Evolutionary conservation across 305 asterid species (phyloP).

Genomic region (Fraxinus velutina): DNA sequence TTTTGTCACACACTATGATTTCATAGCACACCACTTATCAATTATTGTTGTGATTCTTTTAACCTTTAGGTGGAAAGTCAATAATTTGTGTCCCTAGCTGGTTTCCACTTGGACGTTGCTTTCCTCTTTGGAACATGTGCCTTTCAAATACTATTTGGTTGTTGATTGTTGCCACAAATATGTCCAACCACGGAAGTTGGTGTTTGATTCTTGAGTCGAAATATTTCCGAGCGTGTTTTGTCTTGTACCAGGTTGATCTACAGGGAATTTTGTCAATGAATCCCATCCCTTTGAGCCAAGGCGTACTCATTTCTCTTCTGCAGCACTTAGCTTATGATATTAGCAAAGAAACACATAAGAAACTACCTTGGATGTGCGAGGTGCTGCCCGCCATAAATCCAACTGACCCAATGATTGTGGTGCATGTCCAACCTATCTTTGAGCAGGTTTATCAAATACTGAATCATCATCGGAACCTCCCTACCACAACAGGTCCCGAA

Average conservation of each 20-base stretch:
- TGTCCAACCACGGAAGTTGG: neutral
- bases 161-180: neutral
- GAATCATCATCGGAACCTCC: constrained; percentile 36
- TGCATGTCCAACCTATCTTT: constrained; percentile 84
- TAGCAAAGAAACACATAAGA: constrained; percentile 27
- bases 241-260: constrained; percentile 29
- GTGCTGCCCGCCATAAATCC: constrained; percentile 40
- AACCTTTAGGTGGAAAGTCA: neutral
- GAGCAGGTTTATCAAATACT: constrained; percentile 48
- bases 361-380: constrained; percentile 49
- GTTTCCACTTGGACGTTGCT: neutral
- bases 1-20: neutral
- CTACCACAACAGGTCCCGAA: constrained; percentile 28
- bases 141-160: neutral
- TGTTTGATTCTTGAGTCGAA: neutral
- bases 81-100: neutral
- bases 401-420: constrained; percentile 63
- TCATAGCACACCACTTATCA: neutral
- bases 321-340: constrained; percentile 47
- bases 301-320: constrained; percentile 49
- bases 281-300: constrained; percentile 49
- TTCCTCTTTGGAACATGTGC: neutral
- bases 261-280: constrained; percentile 24
- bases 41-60: neutral
- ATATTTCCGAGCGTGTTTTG: neutral